A percentile compares a stretch with the other conserved stretches of the same genome.
phyloP scores from a whole-genome alignment of 2,329 filamentous ascomycete species.

The Massarina eburnea region DNA sequence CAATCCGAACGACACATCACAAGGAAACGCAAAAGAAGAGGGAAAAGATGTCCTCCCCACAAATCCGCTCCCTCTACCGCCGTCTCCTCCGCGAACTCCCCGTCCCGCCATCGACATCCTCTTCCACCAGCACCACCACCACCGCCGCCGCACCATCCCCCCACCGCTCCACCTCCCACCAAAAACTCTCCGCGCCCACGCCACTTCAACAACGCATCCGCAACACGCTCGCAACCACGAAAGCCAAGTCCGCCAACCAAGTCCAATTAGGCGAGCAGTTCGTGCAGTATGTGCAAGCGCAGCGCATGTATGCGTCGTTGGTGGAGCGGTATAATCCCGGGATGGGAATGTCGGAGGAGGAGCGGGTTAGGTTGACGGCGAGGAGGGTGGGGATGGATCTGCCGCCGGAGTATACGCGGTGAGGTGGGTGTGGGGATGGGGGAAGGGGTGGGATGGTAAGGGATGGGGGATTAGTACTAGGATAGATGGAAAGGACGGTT shows the following conservation, averaged over 20 bases:
- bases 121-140: conserved; percentile 54
- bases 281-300: conserved; percentile 78
- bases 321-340: conserved; percentile 93
- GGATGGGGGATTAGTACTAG: neutral
- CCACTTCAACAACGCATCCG: conserved; percentile 72
- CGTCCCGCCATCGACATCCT: too few species aligned
- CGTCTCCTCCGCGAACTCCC: conserved; percentile 87
- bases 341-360: conserved; percentile 81
- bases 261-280: conserved; percentile 70
- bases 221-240: conserved; percentile 55
- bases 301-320: conserved; percentile 77
- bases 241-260: conserved; percentile 2
- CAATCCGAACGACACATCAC: conserved; percentile 1
- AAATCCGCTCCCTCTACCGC: conserved; percentile 79
- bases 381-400: conserved; percentile 88
- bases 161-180: conserved; percentile 24
- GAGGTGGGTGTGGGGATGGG: neutral
- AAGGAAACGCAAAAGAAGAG: neutral
- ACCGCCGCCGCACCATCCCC: conserved; percentile 17
- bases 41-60: conserved; percentile 38
- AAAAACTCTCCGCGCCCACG: conserved; percentile 59
- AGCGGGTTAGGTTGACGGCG: conserved; percentile 80
- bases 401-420: conserved; percentile 60
- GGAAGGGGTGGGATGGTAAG: neutral
- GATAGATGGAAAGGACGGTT: neutral